Conservation (phyloP, 805 yeast species). For the Wickerhamomyces chaumierensis region DNA sequence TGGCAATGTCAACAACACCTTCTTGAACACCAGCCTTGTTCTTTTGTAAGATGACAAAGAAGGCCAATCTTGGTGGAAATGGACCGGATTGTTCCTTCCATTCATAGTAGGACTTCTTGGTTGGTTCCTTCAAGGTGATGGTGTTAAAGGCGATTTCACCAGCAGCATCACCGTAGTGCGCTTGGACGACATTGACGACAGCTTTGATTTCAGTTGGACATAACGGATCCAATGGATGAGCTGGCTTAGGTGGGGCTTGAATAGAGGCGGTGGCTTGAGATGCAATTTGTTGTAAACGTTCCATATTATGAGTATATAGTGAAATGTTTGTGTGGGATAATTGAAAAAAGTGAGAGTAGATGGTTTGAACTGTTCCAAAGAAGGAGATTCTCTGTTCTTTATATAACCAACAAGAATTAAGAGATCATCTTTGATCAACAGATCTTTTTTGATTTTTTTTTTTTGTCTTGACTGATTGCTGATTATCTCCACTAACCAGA, state of each 20-base stretch:
- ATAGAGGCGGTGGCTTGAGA: conserved; percentile 46
- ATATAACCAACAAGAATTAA: too few species aligned
- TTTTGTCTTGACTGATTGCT: too few species aligned
- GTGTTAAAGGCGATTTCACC: conserved; percentile 48
- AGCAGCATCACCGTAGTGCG: conserved; percentile 28
- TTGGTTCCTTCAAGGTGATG: conserved; percentile 61
- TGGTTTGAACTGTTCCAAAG: too few species aligned
- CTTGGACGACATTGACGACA: conserved; percentile 40
- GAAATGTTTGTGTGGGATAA: not conserved
- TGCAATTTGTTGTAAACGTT: conserved; percentile 55
- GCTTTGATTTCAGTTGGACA: conserved; percentile 50
- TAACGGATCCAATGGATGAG: conserved; percentile 66
- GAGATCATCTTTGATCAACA: too few species aligned
- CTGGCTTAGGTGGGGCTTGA: conserved; percentile 42
- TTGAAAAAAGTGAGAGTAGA: too few species aligned
- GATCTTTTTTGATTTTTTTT: too few species aligned
- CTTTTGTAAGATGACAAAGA: conserved; percentile 47
- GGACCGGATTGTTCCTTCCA: conserved; percentile 48
- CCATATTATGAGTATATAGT: conserved; percentile 36
- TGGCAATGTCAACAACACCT: conserved; percentile 52
- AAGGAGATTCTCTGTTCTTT: too few species aligned
- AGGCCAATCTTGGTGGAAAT: conserved; percentile 60
- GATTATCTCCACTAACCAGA: too few species aligned
- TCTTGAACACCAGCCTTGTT: conserved; percentile 58
- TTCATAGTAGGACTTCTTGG: conserved; percentile 46